These are phyloP conservation scores for Ustilaginoidea virens DNA, from an alignment of 2,329 filamentous ascomycete species.

Conservation along the genomic window DNA sequence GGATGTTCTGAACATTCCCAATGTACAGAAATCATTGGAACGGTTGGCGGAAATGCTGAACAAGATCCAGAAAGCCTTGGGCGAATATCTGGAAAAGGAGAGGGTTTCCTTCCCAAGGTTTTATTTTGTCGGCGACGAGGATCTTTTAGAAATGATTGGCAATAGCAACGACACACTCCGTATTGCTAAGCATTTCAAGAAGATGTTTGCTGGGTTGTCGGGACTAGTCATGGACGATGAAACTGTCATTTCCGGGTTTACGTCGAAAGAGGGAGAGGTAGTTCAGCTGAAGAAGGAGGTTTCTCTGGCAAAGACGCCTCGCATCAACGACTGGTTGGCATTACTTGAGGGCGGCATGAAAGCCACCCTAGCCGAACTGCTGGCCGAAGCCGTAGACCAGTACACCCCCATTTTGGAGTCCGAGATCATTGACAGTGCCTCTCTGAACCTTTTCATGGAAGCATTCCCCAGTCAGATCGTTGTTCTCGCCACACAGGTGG, in stretches of 20 bases:
- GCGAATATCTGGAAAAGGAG: slow-evolving; percentile 96
- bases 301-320: slow-evolving; percentile 80
- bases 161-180: slow-evolving; percentile 96
- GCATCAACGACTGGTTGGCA: slow-evolving; percentile 98
- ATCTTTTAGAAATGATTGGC: slow-evolving; percentile 95
- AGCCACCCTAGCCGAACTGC: slow-evolving; percentile 73
- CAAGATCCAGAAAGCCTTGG: slow-evolving; percentile 97
- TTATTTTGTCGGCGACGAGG: slow-evolving; percentile 98
- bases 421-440: slow-evolving; percentile 50
- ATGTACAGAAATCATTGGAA: slow-evolving; percentile 90
- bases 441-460: slow-evolving; percentile 66
- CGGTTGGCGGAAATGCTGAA: slow-evolving; percentile 91
- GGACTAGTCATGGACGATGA: slow-evolving; percentile 83
- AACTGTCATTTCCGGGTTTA: slow-evolving; percentile 76
- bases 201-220: slow-evolving; percentile 97
- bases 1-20: slow-evolving; percentile 89
- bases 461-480: slow-evolving; percentile 88
- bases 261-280: slow-evolving; percentile 86
- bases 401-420: slow-evolving; percentile 68
- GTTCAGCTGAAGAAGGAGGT: slow-evolving; percentile 83
- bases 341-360: slow-evolving; percentile 91
- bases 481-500: slow-evolving; percentile 82
- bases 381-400: slow-evolving; percentile 71
- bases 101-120: slow-evolving; percentile 95
- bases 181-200: slow-evolving; percentile 97